Percentiles rank a stretch among this genome's conserved stretches.
Conservation (phyloP, 2,329 filamentous ascomycete genomes). For the Orbilia brochopaga region DNA sequence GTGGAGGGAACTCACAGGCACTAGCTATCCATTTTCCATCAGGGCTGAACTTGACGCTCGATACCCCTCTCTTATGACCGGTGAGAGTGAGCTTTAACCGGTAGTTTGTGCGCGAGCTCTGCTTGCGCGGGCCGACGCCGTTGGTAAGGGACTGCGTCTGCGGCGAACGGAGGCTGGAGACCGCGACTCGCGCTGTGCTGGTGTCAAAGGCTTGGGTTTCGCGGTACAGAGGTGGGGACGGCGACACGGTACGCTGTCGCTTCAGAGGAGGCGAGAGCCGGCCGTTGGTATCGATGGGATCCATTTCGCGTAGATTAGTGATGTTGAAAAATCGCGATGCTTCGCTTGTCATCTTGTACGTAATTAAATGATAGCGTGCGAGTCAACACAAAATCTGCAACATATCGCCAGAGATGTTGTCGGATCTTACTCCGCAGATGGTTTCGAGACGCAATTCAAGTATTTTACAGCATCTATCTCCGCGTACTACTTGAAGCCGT, state of each 20-base stretch:
- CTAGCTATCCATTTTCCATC: constrained; percentile 89
- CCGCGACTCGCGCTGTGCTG: background rate
- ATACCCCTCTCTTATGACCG: constrained; percentile 79
- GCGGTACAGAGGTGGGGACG: constrained; percentile 19
- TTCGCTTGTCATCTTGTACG: constrained; percentile 7
- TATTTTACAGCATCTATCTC: too few relatives aligned
- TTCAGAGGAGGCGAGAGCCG: constrained; percentile 43
- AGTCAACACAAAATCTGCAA: constrained; percentile 22
- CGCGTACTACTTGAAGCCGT: too few relatives aligned
- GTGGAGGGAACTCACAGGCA: constrained; percentile 64
- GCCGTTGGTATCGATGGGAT: constrained; percentile 27
- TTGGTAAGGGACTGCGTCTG: constrained; percentile 16
- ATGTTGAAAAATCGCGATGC: constrained; percentile 6
- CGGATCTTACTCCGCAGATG: too few relatives aligned
- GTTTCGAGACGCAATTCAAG: too few relatives aligned
- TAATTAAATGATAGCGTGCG: background rate
- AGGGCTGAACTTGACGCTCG: constrained; percentile 87
- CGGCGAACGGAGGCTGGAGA: constrained; percentile 18
- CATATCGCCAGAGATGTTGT: background rate
- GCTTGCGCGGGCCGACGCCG: constrained; percentile 10
- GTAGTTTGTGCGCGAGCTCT: constrained; percentile 66
- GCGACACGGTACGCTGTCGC: constrained; percentile 38
- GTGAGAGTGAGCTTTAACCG: constrained; percentile 71
- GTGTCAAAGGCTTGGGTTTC: constrained; percentile 10
- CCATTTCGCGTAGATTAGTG: constrained; percentile 19